Percentiles rank a stretch among this genome's conserved stretches.
Conservation (phyloP, 768 basidiomycete species). For the Xerocomellus amylosporus region DNA sequence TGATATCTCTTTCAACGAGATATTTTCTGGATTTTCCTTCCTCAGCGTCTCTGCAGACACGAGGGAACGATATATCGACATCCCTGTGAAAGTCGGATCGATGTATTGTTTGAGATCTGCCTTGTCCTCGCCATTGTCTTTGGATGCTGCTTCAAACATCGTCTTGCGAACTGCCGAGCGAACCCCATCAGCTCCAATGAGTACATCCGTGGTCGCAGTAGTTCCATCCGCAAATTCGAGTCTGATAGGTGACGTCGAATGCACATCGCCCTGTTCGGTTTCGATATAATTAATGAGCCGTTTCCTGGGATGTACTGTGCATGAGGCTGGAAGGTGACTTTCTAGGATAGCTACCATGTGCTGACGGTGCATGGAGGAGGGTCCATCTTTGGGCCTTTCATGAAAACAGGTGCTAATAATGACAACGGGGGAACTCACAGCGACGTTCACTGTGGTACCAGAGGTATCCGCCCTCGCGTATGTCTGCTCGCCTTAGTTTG, state of each 20-base stretch:
- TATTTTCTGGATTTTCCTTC: conserved; percentile 20
- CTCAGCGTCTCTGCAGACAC: conserved; percentile 33
- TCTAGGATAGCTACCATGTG: conserved; percentile 11
- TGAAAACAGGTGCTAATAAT: neutral
- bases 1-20: conserved; percentile 15
- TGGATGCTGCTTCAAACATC: conserved; percentile 19
- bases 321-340: too few species aligned
- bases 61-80: conserved; percentile 37
- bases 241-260: conserved; percentile 18
- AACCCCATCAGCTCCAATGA: conserved; percentile 46
- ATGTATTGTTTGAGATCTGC: neutral
- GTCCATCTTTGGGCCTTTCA: conserved; percentile 1
- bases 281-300: neutral
- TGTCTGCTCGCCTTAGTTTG: conserved; percentile 26
- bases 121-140: neutral
- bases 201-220: neutral
- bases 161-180: conserved; percentile 26
- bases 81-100: conserved; percentile 43
- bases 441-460: conserved; percentile 25
- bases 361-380: conserved; percentile 20
- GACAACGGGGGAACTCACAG: conserved; percentile 14
- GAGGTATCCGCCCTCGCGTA: conserved; percentile 28
- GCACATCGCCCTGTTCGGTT: conserved; percentile 17
- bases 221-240: conserved; percentile 16
- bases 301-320: too few species aligned